Base-by-base conservation (phyloP, 2,329 filamentous ascomycete genomes). In the Beauveria australis region DNA sequence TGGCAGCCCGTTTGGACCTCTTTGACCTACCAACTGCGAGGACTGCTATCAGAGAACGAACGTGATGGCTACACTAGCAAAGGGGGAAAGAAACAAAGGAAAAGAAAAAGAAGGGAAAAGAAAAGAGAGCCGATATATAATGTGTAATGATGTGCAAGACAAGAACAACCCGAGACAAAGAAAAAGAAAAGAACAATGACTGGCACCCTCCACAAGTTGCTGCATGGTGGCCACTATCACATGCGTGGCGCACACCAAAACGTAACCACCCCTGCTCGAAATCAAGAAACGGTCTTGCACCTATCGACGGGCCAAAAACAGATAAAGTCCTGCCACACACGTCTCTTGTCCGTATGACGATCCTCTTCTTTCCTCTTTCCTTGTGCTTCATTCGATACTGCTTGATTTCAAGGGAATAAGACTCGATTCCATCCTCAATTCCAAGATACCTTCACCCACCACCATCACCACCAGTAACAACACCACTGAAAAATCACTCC, bases 241-340 rank as follows among this genome's bases (percentile, higher is more conserved):
- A 61, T 61, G 60, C 60, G 44, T 56, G 60, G 53, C 60, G 46
- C 53, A 41, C 40, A 55, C 52, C 60, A 52, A 53, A 43, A 51
- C 52, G 46, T 30, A 47, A 40, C 47, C 59, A 61, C 46, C 53
- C 53, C 53, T 56, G 53, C 60, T 26, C 53, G 8, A 43, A 52
- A 59, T 44, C 56, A 59, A 59, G 56, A 53, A 59, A 44, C 40
- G 19, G 59, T 44, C 47, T 53, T 57, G 46, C 52, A 26, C 24
- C 19, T 22, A 57, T 62, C 55, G 49, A 53, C 22, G 30, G n/a
- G 37, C 12, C 51, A 59, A 22, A 62, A 62, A 55, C 22, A 59
- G 49, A 59, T 62, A 62, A 59, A 59, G 53, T 28, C 61, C 55
- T 59, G 41, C 48, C 55, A 54, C 55, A 56, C 55, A 30, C 61